Evolutionary conservation across 352 stramenopile genomes (phyloP).

Genomic region (Globisporangium mamillatum): DNA sequence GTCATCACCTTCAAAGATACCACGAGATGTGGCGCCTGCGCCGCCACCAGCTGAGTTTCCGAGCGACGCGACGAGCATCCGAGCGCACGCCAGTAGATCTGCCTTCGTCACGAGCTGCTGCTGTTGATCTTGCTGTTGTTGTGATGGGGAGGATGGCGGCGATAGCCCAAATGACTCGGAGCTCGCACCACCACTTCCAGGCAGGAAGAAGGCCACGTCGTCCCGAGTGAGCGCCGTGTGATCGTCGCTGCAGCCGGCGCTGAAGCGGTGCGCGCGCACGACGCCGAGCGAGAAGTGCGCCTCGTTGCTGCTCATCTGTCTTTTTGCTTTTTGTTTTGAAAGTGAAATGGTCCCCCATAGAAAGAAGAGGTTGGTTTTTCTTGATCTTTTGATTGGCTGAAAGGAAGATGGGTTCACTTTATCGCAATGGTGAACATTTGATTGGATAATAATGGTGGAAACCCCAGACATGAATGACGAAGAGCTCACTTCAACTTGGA

Average conservation of each 20-base stretch:
- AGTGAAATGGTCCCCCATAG: neutral
- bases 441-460: neutral
- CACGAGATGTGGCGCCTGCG: slow-evolving; percentile 6
- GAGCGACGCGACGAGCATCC: slow-evolving; percentile 24
- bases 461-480: neutral
- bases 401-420: neutral
- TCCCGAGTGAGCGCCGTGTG: slow-evolving; percentile 9
- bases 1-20: slow-evolving; percentile 19
- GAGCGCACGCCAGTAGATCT: slow-evolving; percentile 28
- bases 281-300: slow-evolving; percentile 17
- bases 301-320: neutral
- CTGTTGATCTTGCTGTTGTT: slow-evolving; percentile 3
- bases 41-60: slow-evolving; percentile 9
- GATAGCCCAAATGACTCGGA: slow-evolving; percentile 5
- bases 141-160: neutral
- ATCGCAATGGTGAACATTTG: neutral
- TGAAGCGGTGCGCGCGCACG: slow-evolving; percentile 22
- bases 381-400: neutral
- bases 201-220: slow-evolving; percentile 29
- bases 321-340: slow-evolving; percentile 1
- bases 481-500: slow-evolving; percentile 16
- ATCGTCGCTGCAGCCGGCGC: slow-evolving; percentile 10
- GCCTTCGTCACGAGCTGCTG: slow-evolving; percentile 11
- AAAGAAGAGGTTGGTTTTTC: neutral
- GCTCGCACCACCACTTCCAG: neutral